Evolutionary conservation across 2,329 filamentous ascomycete genomes (phyloP).

Genomic region (Metarhizium album): DNA sequence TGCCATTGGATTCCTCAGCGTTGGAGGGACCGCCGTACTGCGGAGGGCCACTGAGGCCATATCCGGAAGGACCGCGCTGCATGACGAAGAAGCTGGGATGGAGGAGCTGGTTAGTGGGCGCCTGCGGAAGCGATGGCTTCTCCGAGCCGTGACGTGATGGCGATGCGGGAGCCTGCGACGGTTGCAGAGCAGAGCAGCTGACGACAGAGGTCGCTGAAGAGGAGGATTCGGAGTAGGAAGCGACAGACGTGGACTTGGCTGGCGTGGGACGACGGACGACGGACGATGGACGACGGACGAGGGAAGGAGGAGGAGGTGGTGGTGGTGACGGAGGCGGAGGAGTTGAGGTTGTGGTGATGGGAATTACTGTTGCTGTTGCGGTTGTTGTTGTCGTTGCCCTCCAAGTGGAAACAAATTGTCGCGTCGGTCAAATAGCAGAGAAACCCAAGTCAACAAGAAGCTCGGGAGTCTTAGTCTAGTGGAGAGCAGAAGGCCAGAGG

Average conservation of each 20-base stretch:
- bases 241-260: constrained; percentile 1
- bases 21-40: constrained; percentile 53
- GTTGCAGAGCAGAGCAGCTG: background rate
- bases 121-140: background rate
- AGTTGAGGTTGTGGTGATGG: no score
- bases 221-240: background rate
- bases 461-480: no score
- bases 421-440: no score
- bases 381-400: no score
- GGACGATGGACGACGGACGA: no score
- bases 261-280: background rate
- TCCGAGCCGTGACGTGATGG: background rate
- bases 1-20: constrained; percentile 45
- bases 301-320: background rate
- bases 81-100: constrained; percentile 20
- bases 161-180: background rate
- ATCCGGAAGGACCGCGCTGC: constrained; percentile 60
- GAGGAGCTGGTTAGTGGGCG: constrained; percentile 1
- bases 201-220: background rate
- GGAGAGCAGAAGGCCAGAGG: background rate
- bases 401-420: no score
- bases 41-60: constrained; percentile 64
- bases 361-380: no score
- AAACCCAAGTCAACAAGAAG: no score
- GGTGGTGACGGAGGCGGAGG: no score